A percentile compares a stretch with the other conserved stretches of the same genome.
phyloP scores from a whole-genome alignment of 768 basidiomycete genomes.

The Russula sp. region DNA sequence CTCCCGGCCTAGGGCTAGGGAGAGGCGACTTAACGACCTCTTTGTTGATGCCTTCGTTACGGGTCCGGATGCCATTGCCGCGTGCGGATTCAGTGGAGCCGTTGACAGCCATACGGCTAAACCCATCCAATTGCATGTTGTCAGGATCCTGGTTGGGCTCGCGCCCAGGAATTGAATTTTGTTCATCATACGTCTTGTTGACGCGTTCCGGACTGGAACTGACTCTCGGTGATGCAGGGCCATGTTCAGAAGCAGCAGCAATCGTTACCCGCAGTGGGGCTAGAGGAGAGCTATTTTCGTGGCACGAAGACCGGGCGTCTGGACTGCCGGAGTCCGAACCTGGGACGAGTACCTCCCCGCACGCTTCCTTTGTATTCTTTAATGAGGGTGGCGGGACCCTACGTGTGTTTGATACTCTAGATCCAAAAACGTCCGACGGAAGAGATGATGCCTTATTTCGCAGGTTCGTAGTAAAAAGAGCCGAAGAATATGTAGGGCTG shows the following conservation, averaged over 20 bases:
- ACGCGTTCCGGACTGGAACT: background rate
- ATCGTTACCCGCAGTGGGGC: background rate
- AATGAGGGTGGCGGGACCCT: conserved; percentile 5
- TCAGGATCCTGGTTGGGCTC: background rate
- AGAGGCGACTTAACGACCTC: background rate
- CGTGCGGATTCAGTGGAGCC: background rate
- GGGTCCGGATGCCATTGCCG: background rate
- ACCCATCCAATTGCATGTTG: background rate
- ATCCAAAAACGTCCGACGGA: background rate
- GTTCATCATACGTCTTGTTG: background rate
- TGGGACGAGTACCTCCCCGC: conserved; percentile 18
- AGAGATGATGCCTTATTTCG: conserved; percentile 8
- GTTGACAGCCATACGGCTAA: conserved; percentile 10
- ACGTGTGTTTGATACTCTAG: background rate
- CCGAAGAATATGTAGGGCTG: background rate
- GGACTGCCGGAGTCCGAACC: conserved; percentile 12
- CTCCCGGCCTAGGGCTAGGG: background rate
- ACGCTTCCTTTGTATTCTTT: conserved; percentile 5
- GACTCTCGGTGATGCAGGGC: background rate
- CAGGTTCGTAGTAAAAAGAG: background rate
- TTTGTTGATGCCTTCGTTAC: background rate
- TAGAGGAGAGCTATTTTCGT: background rate
- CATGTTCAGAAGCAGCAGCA: background rate
- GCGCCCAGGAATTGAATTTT: background rate
- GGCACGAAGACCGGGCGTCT: background rate